A percentile compares a stretch with the other conserved stretches of the same genome.
These are phyloP conservation scores for Monosporascus cannonballus DNA, from an alignment of 2,329 filamentous ascomycete species.

Conservation along the genomic window DNA sequence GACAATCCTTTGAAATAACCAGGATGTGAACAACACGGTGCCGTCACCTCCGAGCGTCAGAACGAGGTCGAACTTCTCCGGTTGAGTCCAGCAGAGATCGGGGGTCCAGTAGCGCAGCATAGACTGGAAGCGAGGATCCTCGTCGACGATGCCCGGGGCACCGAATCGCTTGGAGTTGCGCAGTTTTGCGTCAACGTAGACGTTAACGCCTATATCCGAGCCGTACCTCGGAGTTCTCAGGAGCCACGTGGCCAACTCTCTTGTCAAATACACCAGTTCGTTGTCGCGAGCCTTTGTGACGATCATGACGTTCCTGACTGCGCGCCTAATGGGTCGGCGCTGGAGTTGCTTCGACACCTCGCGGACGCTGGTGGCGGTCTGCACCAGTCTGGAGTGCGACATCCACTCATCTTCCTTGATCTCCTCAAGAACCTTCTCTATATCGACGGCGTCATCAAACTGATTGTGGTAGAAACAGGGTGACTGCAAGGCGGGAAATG, in stretches of 20 bases:
- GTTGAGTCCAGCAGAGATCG: slow-evolving; percentile 87
- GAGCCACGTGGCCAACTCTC: slow-evolving; percentile 83
- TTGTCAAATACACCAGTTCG: slow-evolving; percentile 79
- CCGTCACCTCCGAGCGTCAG: slow-evolving; percentile 82
- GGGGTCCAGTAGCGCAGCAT: slow-evolving; percentile 97
- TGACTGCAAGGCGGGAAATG: slow-evolving; percentile 70
- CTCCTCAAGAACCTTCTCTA: slow-evolving; percentile 90
- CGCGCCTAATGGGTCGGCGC: slow-evolving; percentile 82
- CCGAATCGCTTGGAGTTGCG: slow-evolving; percentile 84
- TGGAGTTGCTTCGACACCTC: slow-evolving; percentile 96
- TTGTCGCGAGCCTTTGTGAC: slow-evolving; percentile 98
- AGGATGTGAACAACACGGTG: slow-evolving; percentile 81
- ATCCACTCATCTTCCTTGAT: slow-evolving; percentile 84
- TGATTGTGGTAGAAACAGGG: slow-evolving; percentile 97
- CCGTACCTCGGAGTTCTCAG: slow-evolving; percentile 85
- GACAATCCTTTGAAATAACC: slow-evolving; percentile 87
- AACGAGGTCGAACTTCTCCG: slow-evolving; percentile 93
- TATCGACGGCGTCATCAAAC: slow-evolving; percentile 93
- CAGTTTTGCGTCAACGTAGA: slow-evolving; percentile 97
- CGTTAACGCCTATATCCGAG: slow-evolving; percentile 83
- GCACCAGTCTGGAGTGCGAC: slow-evolving; percentile 88
- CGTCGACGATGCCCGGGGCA: slow-evolving; percentile 62
- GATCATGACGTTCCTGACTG: slow-evolving; percentile 94
- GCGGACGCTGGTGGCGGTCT: slow-evolving; percentile 89
- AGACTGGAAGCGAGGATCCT: slow-evolving; percentile 68